These are phyloP conservation scores for Trichoderma guizhouense DNA, from an alignment of 2,329 filamentous ascomycete species.

Conservation along the genomic window DNA sequence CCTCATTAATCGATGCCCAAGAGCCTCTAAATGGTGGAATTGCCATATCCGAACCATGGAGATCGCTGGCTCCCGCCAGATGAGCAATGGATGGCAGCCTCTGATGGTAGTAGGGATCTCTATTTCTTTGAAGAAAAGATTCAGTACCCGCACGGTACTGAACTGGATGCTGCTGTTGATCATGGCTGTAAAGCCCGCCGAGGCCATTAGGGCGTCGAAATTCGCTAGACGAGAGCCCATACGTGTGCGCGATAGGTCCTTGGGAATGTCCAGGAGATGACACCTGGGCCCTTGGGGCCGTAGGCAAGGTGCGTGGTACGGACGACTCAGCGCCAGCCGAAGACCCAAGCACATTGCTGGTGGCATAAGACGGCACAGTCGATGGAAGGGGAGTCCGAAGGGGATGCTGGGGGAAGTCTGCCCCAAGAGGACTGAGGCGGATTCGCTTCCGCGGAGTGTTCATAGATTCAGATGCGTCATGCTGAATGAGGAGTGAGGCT, in stretches of 20 bases:
- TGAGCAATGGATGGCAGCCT: slow-evolving; percentile 28
- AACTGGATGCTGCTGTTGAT: not conserved
- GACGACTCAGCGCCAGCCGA: not conserved
- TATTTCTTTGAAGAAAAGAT: not conserved
- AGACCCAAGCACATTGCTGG: not conserved
- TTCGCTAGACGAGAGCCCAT: not conserved
- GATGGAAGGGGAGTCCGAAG: not conserved
- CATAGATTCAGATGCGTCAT: not conserved
- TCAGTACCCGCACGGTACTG: not conserved
- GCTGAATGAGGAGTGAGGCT: not conserved
- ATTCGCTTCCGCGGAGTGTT: slow-evolving; percentile 26
- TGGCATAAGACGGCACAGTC: slow-evolving; percentile 12
- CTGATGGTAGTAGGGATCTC: slow-evolving; percentile 9
- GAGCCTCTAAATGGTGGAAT: not conserved
- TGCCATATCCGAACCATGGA: not conserved
- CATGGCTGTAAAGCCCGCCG: not conserved
- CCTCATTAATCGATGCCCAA: not conserved
- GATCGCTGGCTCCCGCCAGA: slow-evolving; percentile 14
- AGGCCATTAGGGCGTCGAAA: not conserved
- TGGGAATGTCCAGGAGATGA: slow-evolving; percentile 21
- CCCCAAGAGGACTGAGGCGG: slow-evolving; percentile 17
- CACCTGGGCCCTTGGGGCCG: slow-evolving; percentile 25
- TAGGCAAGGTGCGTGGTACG: slow-evolving; percentile 22
- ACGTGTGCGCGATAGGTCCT: not conserved
- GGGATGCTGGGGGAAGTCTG: not conserved